Base-by-base conservation (phyloP, 768 basidiomycete species). In the Austroboletus festivus region DNA sequence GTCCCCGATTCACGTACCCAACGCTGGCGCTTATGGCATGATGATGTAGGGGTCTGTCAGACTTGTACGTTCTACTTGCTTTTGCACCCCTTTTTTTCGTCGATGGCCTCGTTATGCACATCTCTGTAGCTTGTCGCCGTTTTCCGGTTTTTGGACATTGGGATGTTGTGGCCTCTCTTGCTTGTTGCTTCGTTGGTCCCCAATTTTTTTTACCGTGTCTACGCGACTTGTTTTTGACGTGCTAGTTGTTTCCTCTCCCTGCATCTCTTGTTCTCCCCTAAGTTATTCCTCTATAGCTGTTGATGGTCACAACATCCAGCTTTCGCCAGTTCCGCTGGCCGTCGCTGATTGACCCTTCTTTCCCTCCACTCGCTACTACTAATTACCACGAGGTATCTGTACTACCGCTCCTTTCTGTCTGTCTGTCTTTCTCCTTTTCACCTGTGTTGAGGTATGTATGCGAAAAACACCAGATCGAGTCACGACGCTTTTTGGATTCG, bases 1-100 rank as follows among this genome's bases (percentile, higher is more conserved):
- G 40, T 55, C 61, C 19, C 64, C 73, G 10, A 72, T 76, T 52
- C 70, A 68, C 40, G 63, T 73, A 26, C 61, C 71, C 46, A 72
- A 68, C 51, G 58, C 53, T 45, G 65, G 64, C 35, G 71, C 65
- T 48, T 75, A 72, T 62, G 63, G 64, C 26, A 58, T 71, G 50
- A 73, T 75, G 68, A 56, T 75, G 54, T 68, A 50, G 28, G 33
- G 28, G 21, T 24, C 41, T 43, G 45, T 51, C 38, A 9, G n/a
- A n/a, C n/a, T n/a, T n/a, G 28, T 28, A 28, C 28, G 28, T 28
- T 12, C 12, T 6, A 28, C 5, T 28, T 28, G 48, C 50, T 38
- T 39, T 42, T 41, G 28, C 19, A 13, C 22, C 30, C 28, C 10
- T 34, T 46, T 8, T n/a, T n/a, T n/a, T 28, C 28, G 18, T 49